Evolutionary conservation across 768 basidiomycete species (phyloP).

Genomic region (Dacryopinax spathularia): DNA sequence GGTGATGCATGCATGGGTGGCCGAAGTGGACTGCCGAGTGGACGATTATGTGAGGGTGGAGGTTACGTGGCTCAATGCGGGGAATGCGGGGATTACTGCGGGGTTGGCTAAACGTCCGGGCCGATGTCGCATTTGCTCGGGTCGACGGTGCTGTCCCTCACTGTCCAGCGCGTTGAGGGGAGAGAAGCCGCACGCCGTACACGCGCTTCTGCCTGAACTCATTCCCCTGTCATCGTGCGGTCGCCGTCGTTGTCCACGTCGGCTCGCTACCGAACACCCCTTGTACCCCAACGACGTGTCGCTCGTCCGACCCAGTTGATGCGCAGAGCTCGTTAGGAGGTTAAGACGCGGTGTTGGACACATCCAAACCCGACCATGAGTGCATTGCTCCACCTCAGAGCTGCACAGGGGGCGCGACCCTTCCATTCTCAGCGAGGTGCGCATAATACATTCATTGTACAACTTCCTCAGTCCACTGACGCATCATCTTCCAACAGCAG

Average conservation of each 20-base stretch:
- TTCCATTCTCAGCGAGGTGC: neutral
- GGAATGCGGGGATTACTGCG: neutral
- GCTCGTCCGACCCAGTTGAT: neutral
- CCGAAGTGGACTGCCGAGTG: no score
- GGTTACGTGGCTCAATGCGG: neutral
- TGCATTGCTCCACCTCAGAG: neutral
- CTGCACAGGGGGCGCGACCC: neutral
- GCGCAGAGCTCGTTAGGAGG: neutral
- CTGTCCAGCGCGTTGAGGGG: neutral
- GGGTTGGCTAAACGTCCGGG: neutral
- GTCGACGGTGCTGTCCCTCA: neutral
- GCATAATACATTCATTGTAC: neutral
- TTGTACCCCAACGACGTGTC: neutral
- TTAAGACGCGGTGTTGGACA: no score
- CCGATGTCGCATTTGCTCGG: neutral
- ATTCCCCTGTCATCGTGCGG: no score
- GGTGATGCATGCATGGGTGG: no score
- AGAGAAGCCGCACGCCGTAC: neutral
- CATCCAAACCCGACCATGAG: neutral
- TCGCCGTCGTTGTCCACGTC: no score
- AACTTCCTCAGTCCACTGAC: neutral
- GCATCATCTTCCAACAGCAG: neutral
- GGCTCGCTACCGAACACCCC: no score
- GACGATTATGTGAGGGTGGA: no score
- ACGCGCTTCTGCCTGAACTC: no score